phyloP scores from a whole-genome alignment of 345 rosid genomes.

The Salix viminalis region DNA sequence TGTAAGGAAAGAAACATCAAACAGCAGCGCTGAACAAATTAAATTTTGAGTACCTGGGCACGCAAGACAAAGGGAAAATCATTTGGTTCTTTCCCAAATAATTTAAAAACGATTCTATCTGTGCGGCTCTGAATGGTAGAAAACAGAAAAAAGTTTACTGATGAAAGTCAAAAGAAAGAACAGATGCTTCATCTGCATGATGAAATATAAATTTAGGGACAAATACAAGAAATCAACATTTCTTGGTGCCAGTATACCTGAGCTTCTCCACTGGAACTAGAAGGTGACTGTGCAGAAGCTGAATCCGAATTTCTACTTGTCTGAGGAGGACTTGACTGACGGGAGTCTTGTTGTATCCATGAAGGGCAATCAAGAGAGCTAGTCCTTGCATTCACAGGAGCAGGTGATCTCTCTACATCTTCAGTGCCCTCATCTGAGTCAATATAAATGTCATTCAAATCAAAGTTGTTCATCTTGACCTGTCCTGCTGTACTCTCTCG shows the following conservation, averaged over 20 bases:
- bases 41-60: slow-evolving; percentile 58
- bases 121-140: slow-evolving; percentile 76
- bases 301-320: slow-evolving; percentile 93
- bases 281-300: slow-evolving; percentile 94
- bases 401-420: slow-evolving; percentile 67
- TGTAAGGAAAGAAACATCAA: slow-evolving; percentile 13
- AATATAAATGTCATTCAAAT: slow-evolving; percentile 77
- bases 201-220: background rate
- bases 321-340: slow-evolving; percentile 95
- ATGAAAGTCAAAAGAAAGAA: background rate
- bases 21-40: background rate
- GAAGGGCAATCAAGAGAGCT: slow-evolving; percentile 78
- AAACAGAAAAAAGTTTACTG: background rate
- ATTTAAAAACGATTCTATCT: slow-evolving; percentile 80
- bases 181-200: background rate
- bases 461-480: slow-evolving; percentile 75
- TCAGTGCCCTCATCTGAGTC: slow-evolving; percentile 83
- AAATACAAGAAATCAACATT: background rate
- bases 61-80: slow-evolving; percentile 83
- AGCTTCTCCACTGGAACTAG: slow-evolving; percentile 84
- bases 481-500: slow-evolving; percentile 42
- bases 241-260: slow-evolving; percentile 48
- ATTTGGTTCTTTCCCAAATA: slow-evolving; percentile 94
- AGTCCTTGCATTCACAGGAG: slow-evolving; percentile 50
- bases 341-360: slow-evolving; percentile 74